Evolutionary conservation across 768 basidiomycete species (phyloP).

Genomic region (Sporobolomyces phaffii): DNA sequence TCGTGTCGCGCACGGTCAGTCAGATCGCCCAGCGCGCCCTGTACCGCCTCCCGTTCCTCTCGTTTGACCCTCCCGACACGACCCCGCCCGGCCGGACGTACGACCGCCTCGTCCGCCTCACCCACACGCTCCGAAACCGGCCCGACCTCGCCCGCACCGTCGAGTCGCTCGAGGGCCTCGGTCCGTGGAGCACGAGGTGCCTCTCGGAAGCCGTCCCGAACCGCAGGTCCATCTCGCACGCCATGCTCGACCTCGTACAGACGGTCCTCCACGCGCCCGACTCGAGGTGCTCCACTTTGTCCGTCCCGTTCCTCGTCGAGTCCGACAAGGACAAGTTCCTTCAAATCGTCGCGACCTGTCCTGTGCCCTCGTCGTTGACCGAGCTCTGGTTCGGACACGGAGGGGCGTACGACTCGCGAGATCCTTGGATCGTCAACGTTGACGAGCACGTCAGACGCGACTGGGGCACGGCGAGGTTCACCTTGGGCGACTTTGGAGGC

Average conservation of each 20-base stretch:
- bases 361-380: not conserved
- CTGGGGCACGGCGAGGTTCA: constrained; percentile 15
- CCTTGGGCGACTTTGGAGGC: not conserved
- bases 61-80: constrained; percentile 19
- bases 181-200: constrained; percentile 1
- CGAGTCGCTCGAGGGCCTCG: not conserved
- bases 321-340: constrained; percentile 16
- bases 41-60: constrained; percentile 3
- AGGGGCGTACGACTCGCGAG: not conserved
- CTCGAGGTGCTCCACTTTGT: not conserved
- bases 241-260: not conserved
- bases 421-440: constrained; percentile 30
- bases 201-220: not conserved
- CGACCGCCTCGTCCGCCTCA: not conserved
- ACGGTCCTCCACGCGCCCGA: not conserved
- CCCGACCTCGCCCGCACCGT: constrained; percentile 9
- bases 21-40: constrained; percentile 10
- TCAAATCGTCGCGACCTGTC: not conserved
- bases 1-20: constrained; percentile 12
- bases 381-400: constrained; percentile 8
- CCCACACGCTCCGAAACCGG: not conserved
- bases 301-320: constrained; percentile 7
- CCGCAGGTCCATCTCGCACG: not conserved
- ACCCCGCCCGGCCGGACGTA: constrained; percentile 2
- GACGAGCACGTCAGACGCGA: constrained; percentile 4